A percentile compares a stretch with the other conserved stretches of the same genome.
Evolutionary conservation across 345 rosid species (phyloP).

Genomic region (Carallia brachiata): DNA sequence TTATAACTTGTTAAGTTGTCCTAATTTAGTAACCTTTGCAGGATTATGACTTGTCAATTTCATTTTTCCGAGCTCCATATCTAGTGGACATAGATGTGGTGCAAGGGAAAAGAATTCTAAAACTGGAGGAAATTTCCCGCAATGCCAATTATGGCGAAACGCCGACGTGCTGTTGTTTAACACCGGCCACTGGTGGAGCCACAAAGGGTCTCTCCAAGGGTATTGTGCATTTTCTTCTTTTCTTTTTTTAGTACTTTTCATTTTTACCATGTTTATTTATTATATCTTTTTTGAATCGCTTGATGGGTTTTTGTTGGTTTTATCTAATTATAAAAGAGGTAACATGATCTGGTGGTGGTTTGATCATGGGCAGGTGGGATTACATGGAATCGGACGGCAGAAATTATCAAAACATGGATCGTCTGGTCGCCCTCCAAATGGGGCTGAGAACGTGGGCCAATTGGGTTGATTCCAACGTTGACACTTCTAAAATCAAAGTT

Average conservation of each 20-base stretch:
- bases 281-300: too few relatives aligned
- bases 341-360: not conserved
- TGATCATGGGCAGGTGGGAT: constrained; percentile 67
- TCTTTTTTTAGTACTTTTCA: not conserved
- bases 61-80: constrained; percentile 76
- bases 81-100: constrained; percentile 76
- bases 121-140: constrained; percentile 61
- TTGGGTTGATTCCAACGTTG: constrained; percentile 66
- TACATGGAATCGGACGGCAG: constrained; percentile 72
- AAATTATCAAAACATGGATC: constrained; percentile 80
- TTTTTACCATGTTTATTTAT: not conserved
- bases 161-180: constrained; percentile 75
- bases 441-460: constrained; percentile 87
- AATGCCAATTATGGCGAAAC: constrained; percentile 62
- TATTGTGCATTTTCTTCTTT: constrained; percentile 14
- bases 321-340: not conserved
- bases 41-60: constrained; percentile 70
- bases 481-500: constrained; percentile 50
- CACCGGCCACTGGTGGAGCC: constrained; percentile 99
- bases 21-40: constrained; percentile 25
- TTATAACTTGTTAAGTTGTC: too few relatives aligned
- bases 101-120: constrained; percentile 70
- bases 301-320: too few relatives aligned
- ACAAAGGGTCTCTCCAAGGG: constrained; percentile 76
- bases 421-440: constrained; percentile 70